Base-by-base conservation (phyloP, 2,329 filamentous ascomycete species). In the Trichoderma lentiforme region DNA sequence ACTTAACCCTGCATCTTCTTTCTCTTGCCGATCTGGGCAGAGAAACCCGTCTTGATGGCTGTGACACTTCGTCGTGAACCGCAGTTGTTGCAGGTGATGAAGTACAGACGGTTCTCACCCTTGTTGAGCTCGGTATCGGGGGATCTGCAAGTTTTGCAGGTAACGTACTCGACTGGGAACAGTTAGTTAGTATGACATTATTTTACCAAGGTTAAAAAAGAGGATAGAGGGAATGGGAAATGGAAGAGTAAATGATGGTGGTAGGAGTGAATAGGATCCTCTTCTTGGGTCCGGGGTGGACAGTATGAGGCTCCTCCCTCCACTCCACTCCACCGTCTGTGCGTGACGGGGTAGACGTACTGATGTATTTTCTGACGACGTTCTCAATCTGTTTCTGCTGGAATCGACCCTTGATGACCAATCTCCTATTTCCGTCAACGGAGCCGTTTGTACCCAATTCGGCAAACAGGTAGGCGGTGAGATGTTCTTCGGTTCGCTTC, bases 11-110 rank as follows among this genome's bases (percentile, higher is more conserved):
- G 90, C 86, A 94, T 92, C 90, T 97, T 97, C 88, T 91, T 96
- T 89, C 96, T 92, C 92, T 98, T 98, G 83, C 96, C 96, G 83
- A 99, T 93, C 86, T 98, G 96, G 83, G 96, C 96, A 80, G 95
- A 97, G 94, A 99, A 99, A 94, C 96, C 96, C 74, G 94, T 97
- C 91, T 99, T 99, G 92, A 99, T 99, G 77, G 96, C 95, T 73
- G 94, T 94, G 82, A 98, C 95, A 80, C 91, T 94, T 82, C 95
- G 92, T 84, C 95, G 88, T 67, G 90, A 93, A 75, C 91, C 91
- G 79, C 92, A 94, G 72, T 91, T 92, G 81, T 84, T 97, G 90
- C 95, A 98, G 73, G 95, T 98, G 81, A 99, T 94, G 87, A 98
- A 99, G 87, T 97, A 98, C 75, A 99, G 88, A 86, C 96, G 93